These are phyloP conservation scores for Prunus mira DNA, from an alignment of 306 rosid species.

Conservation along the genomic window DNA sequence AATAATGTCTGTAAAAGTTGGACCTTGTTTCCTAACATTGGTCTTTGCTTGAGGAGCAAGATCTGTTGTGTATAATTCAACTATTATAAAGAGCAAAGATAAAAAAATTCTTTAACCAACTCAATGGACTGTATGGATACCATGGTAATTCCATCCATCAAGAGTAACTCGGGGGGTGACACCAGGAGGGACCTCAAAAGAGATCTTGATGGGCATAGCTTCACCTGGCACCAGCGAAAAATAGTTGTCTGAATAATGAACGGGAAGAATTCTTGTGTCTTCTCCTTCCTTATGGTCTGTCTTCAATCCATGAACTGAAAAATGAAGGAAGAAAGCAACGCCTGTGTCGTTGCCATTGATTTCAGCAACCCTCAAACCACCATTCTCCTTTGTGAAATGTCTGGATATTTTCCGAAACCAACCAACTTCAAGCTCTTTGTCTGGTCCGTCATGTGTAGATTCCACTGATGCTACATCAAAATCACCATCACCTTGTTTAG, in stretches of 20 bases:
- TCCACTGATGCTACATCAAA: conserved; percentile 24
- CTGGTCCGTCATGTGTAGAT: conserved; percentile 21
- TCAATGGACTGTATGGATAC: conserved; percentile 29
- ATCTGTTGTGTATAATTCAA: background rate
- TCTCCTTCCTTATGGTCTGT: conserved; percentile 50
- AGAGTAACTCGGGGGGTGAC: conserved; percentile 69
- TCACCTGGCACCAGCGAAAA: conserved; percentile 87
- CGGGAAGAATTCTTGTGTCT: conserved; percentile 86
- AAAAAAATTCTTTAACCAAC: background rate
- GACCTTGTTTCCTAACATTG: background rate
- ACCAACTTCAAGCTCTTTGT: conserved; percentile 33
- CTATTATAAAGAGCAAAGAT: background rate
- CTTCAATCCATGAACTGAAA: conserved; percentile 64
- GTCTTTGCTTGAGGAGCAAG: background rate
- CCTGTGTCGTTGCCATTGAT: conserved; percentile 56
- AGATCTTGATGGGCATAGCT: conserved; percentile 49
- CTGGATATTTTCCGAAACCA: conserved; percentile 49
- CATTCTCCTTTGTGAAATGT: conserved; percentile 35
- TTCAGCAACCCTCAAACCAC: conserved; percentile 43
- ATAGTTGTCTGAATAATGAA: conserved; percentile 91
- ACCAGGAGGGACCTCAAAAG: conserved; percentile 65
- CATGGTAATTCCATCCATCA: conserved; percentile 67
- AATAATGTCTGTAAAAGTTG: background rate
- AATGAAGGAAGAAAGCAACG: conserved; percentile 87
- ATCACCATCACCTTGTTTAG: conserved; percentile 31